Evolutionary conservation across 2,329 filamentous ascomycete genomes (phyloP), one percentile per base, ranked within the genome.

Genomic region (Diaporthe capsici): DNA sequence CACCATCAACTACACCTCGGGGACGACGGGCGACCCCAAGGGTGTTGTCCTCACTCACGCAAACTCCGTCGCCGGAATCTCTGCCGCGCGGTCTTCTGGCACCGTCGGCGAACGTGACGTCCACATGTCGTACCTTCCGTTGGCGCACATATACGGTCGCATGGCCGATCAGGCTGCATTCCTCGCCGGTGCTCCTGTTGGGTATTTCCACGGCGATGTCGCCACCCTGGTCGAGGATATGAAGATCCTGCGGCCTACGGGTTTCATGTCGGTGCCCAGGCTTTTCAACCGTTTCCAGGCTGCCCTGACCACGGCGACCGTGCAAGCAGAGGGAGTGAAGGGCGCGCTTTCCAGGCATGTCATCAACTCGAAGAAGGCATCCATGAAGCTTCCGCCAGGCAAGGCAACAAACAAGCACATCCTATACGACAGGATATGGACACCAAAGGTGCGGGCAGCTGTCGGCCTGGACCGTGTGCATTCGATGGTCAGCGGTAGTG

Each of bases 191-290:
- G 91, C 91, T 47, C 87, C 91, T 12, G 92, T 98, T 80, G 97
- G 96, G 17, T 99, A 96, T 84, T 99, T 98, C 90, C 95, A 97
- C 80, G 97, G 97, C 73, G 95, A 98, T 82, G 93, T 98, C 77
- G 82, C 94, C 17, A 94, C 94, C 78, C 87, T 99, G 25, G 92
- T 97, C 0, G 97, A 99, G 75, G 97, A 99, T 82, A 85, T 99
- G 86, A 98, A 98, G 87, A 84, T 95, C 53, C 88, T 99, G 74
- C 91, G 92, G 76, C 97, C 97, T 0, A 97, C 94, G 17, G 90
- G 90, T 15, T 95, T 99, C 84, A 92, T 94, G 80, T 98, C 95
- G 22, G 97, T 99, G 2, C 97, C 97, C 0, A 92, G 97, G 77
- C 89, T 99, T 15, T 98, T 92, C 88, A 98, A 98, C 84, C 92